Base-by-base conservation (phyloP, 768 basidiomycete genomes). In the Asterophora lycoperdoides region DNA sequence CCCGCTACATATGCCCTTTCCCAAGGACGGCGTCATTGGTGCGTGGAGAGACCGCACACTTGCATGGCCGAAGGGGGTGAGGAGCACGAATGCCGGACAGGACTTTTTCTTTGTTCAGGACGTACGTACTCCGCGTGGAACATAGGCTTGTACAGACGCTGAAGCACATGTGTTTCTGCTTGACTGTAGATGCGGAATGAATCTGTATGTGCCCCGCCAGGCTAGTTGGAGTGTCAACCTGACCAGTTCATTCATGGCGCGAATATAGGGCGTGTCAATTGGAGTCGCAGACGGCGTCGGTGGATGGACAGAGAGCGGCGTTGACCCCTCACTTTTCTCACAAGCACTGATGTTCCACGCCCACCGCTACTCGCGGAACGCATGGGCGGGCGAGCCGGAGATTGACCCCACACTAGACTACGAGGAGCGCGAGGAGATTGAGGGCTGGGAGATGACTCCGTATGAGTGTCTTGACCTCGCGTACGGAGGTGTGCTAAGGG, bases 271-370 rank as follows among this genome's bases (percentile, higher is more conserved):
- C 18, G 63, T 89, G 23, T 79, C 86, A 2, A 74, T 96, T 45
- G 92, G 90, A 32, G 80, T 96, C 4, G 89, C 93, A 33, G 93
- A 97, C 58, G 93, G 93, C 15, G 93, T 96, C 4, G 93, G 93
- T 1, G 93, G 93, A 15, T 97, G 94, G 94, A 77, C 80, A 41
- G 80, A 84, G 32, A 78, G 80, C 20, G 87, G 90, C 13, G 79
- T 90, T 44, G 92, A 96, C 66, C 91, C 91, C 1, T 84, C 91
- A 0, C 70, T 94, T 38, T 97, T 94, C 70, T 84, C 92, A 1
- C 93, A 96, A 68, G 80, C 89, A 0, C 71, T 97, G 43, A 93
- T 94, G 88, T 93, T 84, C 65, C 84, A 89, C 65, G 83, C 89
- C 2, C 80, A 86, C 62, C 77, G 80, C 39, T 87, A 84, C 61